phyloP scores from a whole-genome alignment of 345 rosid species.

The Orychophragmus violaceus region DNA sequence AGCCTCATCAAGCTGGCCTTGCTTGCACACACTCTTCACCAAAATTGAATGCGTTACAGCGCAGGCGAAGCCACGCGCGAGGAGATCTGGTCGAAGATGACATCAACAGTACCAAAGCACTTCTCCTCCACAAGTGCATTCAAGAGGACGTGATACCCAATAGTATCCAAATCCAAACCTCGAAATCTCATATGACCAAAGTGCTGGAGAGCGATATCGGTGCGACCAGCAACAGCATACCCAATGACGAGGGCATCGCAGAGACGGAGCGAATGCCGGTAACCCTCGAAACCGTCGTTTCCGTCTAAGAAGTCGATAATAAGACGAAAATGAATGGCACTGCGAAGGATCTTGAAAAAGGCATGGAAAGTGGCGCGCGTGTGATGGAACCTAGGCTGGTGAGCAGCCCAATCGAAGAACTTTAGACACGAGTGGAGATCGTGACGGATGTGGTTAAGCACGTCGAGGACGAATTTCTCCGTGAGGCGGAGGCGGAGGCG shows the following conservation, averaged over 20 bases:
- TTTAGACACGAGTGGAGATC: conserved; percentile 62
- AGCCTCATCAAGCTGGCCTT: conserved; percentile 51
- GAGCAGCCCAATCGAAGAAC: conserved; percentile 95
- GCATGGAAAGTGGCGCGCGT: conserved; percentile 62
- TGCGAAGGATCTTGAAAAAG: conserved; percentile 59
- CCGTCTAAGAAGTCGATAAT: conserved; percentile 45
- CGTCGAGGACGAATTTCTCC: conserved; percentile 54
- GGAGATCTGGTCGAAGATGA: conserved; percentile 52
- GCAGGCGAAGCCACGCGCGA: conserved; percentile 39
- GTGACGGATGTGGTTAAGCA: conserved; percentile 43
- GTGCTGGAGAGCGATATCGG: conserved; percentile 58
- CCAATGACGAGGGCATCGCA: conserved; percentile 63
- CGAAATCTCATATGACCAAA: conserved; percentile 69
- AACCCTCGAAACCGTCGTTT: conserved; percentile 10
- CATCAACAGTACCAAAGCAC: conserved; percentile 44
- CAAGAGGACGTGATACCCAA: conserved; percentile 57
- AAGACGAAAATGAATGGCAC: conserved; percentile 37
- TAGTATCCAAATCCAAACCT: conserved; percentile 66
- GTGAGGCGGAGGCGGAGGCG: conserved; percentile 46
- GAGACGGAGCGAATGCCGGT: conserved; percentile 29
- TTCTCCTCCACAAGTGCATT: conserved; percentile 67
- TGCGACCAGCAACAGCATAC: conserved; percentile 68
- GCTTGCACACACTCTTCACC: conserved; percentile 61
- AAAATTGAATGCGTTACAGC: conserved; percentile 44
- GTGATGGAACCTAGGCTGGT: conserved; percentile 54